Evolutionary conservation across 1,284 basidiomycete species (phyloP), one percentile per base, ranked within the genome.

Genomic region (Ceraceosorus guamensis): DNA sequence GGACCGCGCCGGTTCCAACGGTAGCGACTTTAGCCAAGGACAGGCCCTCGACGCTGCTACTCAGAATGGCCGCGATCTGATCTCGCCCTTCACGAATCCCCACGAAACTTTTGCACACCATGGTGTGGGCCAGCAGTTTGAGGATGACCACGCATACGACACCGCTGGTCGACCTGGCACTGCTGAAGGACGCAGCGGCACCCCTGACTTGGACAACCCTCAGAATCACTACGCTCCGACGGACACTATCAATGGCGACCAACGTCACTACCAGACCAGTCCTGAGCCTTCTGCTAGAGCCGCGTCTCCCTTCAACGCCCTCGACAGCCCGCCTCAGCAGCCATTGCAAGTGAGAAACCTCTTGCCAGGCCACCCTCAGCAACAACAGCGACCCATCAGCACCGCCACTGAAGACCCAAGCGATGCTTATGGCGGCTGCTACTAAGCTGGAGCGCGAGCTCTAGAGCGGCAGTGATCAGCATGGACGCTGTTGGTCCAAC

Each of bases 181-280:
- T 6, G 18, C 54, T 6, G 67, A 71, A 46, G 53, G 59, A 13
- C 56, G 67, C 13, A 57, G 53, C 34, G 68, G 67, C 35, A 71
- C 68, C 5, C 68, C 68, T 3, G 68, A 71, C 45, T 37, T 71
- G 7, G 65, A 67, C 33, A 69, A 71, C 48, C 57, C 68, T 18
- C 67, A 71, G 52, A 66, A 70, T 49, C 68, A 65, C 11, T 70
- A 68, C 41, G 62, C 60, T 5, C 16, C 60, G 41, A 53, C 50
- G 16, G 55, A 60, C 32, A 59, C 11, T 41, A 32, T 13, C 13
- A 50, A 46, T 30, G 45, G 46, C n/a, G 14, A 30, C 32, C 49
- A 53, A 34, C 46, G 34, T 18, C 31, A 44, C 31, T 37, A 52
- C 46, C 31, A 13, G 10, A 3, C 44, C 13, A 37, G 39, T 18